Evolutionary conservation across 2,329 filamentous ascomycete genomes (phyloP), one percentile per base, ranked within the genome.

Genomic region (Talaromyces atroroseus): DNA sequence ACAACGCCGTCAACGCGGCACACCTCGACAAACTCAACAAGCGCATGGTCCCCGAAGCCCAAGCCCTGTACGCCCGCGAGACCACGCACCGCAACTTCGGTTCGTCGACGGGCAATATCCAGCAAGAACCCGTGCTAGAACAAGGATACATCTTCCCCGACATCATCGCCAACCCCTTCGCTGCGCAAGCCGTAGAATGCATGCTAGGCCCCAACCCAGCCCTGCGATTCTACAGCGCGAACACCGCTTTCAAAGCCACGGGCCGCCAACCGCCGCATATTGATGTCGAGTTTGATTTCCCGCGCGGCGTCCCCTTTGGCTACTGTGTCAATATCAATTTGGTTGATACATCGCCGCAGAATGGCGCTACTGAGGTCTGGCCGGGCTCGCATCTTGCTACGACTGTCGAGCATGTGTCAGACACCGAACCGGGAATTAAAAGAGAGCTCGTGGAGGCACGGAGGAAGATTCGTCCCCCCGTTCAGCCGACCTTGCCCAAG

Each of bases 351-450:
- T 69, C 70, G 3, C 68, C 74, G 1, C 64, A 73, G 14, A 80
- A 80, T 52, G 79, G 78, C 16, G 70, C 72, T 1, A 82, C 78
- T 0, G 78, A 81, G 62, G 64, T 81, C 16, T 81, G 79, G 78
- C 70, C 76, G 0, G 78, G 78, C 1, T 77, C 73, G 0, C 79
- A 81, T 60, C 58, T 64, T n/a, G 72, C 72, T 20, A 73, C 71
- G 14, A 38, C 54, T 61, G 68, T 57, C 67, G 70, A 56, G 58
- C 51, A 58, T 8, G 34, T 54, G 38, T 56, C 59, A 29, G 57
- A 63, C 45, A 46, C 56, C 52, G 57, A 63, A 36, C 60, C 60
- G 54, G 63, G 55, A 54, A 72, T 76, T 54, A 68, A 66, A 24
- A 57, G 65, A 5, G 65, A 70, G 1, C 59, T 71, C 5, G 57